Evolutionary conservation across 352 stramenopile species (phyloP), one percentile per base, ranked within the genome.

Genomic region (Pythium volutum): DNA sequence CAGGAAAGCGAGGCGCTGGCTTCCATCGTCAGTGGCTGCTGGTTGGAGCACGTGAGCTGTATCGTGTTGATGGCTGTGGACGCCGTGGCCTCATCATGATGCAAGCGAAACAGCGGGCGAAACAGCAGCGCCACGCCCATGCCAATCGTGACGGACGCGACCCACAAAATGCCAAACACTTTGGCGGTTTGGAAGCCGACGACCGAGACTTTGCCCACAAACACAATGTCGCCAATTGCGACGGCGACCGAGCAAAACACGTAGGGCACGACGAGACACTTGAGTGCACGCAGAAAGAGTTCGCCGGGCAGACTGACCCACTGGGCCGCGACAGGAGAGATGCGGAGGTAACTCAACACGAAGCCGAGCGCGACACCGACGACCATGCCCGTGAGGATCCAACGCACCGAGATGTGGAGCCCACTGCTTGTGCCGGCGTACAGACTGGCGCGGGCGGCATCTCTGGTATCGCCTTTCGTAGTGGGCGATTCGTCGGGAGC

Each of bases 241-340:
- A 92, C 77, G 0, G 81, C 76, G 20, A 92, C 79, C 0, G 77
- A 78, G 58, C 77, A 89, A 68, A 92, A 92, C 4, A 92, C 79
- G 50, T 89, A 83, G 15, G 82, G 82, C 18, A 92, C 62, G 22
- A 90, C 79, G 1, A 92, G 67, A 25, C 76, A 74, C 57, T 84
- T 88, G 25, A 90, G 64, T 8, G 80, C 83, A 36, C 83, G 73
- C 12, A 88, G 56, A 60, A 90, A 92, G 34, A 92, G 60, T 7
- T 90, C 74, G 2, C 83, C 80, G 0, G 83, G 83, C 18, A 90
- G 61, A 14, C 77, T 63, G 41, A 92, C 74, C 78, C 76, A 86
- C 43, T 77, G 55, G 11, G 74, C 73, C 0, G 67, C 59, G 3
- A 86, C 34, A 9, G 62, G n/a, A 2, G 74, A 79, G 16, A 87